Conservation (phyloP, 2,329 filamentous ascomycete species). For the Arthrobotrys entomopaga region DNA sequence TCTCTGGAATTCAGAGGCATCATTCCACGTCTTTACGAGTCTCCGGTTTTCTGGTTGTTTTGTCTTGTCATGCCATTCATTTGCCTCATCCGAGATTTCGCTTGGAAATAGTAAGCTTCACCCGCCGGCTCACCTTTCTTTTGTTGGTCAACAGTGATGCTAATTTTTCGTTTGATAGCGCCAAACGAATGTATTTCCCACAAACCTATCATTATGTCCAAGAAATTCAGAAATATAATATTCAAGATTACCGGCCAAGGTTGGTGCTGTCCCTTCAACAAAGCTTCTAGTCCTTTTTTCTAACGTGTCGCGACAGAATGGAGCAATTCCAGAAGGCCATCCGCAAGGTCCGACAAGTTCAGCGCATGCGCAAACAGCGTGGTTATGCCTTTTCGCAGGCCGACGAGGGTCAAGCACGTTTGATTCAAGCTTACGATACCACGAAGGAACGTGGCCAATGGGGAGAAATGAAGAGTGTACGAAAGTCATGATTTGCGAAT, state of each 20-base stretch:
- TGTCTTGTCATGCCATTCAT: conserved; percentile 80
- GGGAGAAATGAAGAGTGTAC: conserved; percentile 86
- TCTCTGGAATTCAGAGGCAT: conserved; percentile 87
- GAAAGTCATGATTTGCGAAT: conserved; percentile 58
- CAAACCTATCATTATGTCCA: conserved; percentile 98
- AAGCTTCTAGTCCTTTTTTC: conserved; percentile 6
- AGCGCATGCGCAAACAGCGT: conserved; percentile 98
- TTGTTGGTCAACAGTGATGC: conserved; percentile 15
- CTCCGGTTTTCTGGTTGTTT: conserved; percentile 91
- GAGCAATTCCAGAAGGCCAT: conserved; percentile 99
- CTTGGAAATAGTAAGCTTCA: conserved; percentile 82
- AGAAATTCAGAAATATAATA: conserved; percentile 99
- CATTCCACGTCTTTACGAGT: conserved; percentile 80
- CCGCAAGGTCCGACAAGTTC: conserved; percentile 95
- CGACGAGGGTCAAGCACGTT: conserved; percentile 92
- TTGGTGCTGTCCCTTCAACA: conserved; percentile 64
- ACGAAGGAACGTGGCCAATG: conserved; percentile 90
- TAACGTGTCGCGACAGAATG: conserved; percentile 73
- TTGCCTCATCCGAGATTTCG: conserved; percentile 87
- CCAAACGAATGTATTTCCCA: conserved; percentile 95
- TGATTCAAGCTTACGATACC: conserved; percentile 97
- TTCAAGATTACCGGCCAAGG: conserved; percentile 97
- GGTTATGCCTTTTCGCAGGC: conserved; percentile 98
- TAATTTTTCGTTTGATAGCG: conserved; percentile 62
- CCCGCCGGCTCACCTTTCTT: not conserved